These are phyloP conservation scores for Musa itinerans DNA, from an alignment of 176 grass and related monocot species.

Conservation along the genomic window DNA sequence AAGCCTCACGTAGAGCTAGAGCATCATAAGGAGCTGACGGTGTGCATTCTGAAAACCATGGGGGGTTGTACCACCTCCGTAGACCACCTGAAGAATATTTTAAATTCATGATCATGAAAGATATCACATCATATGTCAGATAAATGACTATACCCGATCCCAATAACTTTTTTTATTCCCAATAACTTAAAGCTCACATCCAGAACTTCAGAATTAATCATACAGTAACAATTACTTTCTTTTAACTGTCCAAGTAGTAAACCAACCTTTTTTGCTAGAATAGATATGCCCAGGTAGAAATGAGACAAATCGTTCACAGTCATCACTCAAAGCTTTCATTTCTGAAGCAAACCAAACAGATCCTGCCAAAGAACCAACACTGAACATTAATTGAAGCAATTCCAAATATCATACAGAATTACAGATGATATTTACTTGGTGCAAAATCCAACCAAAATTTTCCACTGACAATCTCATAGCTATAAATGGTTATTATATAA, in stretches of 20 bases:
- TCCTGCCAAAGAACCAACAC: constrained; percentile 39
- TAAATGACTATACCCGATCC: background rate
- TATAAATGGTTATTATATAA: background rate
- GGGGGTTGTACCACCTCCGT: constrained; percentile 89
- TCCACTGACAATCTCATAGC: background rate
- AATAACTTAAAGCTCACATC: background rate
- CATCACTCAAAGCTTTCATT: constrained; percentile 99
- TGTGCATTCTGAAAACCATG: constrained; percentile 76
- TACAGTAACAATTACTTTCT: background rate
- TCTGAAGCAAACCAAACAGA: constrained; percentile 98
- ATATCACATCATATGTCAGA: constrained; percentile 11
- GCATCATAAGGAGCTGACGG: constrained; percentile 80
- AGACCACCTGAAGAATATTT: constrained; percentile 38
- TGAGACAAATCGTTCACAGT: constrained; percentile 83
- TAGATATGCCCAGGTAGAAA: constrained; percentile 96
- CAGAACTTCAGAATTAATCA: background rate
- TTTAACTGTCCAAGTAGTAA: constrained; percentile 8
- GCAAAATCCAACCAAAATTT: background rate
- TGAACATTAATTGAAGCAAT: background rate
- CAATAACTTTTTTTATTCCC: background rate
- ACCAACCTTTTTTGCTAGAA: constrained; percentile 84
- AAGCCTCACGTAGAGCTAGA: constrained; percentile 52
- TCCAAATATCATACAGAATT: constrained; percentile 15
- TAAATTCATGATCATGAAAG: background rate
- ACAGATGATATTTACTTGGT: background rate